Conservation (phyloP, 805 yeast species). For the Myxozyma mucilagina region DNA sequence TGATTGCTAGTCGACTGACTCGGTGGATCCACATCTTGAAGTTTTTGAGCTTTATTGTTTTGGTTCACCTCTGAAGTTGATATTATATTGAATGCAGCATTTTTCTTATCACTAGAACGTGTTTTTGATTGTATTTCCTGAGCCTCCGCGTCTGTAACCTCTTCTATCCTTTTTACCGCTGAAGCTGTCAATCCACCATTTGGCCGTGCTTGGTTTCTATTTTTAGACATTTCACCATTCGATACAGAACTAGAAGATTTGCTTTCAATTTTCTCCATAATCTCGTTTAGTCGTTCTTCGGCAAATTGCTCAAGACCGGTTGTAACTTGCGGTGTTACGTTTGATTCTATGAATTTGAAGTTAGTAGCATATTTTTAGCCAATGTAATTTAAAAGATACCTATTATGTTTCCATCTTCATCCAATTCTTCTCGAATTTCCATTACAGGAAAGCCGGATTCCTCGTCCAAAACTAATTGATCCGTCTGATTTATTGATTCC, state of each 20-base stretch:
- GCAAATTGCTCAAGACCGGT: slow-evolving; percentile 23
- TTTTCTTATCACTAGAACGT: no score
- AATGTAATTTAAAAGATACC: not conserved
- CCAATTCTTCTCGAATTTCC: slow-evolving; percentile 83
- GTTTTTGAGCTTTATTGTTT: no score
- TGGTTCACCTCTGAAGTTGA: no score
- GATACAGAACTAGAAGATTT: not conserved
- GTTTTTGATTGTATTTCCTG: not conserved
- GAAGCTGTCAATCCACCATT: slow-evolving; percentile 7
- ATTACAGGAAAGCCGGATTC: slow-evolving; percentile 63
- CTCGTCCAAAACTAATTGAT: slow-evolving; percentile 19
- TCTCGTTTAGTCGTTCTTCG: slow-evolving; percentile 9
- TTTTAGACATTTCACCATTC: not conserved
- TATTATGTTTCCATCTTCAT: slow-evolving; percentile 76
- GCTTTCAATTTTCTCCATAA: slow-evolving; percentile 38
- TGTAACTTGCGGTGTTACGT: slow-evolving; percentile 17
- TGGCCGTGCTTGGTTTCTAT: not conserved
- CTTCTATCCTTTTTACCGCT: not conserved
- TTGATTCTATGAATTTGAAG: slow-evolving; percentile 9
- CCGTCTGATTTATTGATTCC: slow-evolving; percentile 10
- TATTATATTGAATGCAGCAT: no score
- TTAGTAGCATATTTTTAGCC: not conserved
- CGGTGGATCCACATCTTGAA: no score
- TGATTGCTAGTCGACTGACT: no score
- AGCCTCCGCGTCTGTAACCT: not conserved